Conservation (phyloP, 2,329 filamentous ascomycete genomes). For the Mycosphaerella sp. region DNA sequence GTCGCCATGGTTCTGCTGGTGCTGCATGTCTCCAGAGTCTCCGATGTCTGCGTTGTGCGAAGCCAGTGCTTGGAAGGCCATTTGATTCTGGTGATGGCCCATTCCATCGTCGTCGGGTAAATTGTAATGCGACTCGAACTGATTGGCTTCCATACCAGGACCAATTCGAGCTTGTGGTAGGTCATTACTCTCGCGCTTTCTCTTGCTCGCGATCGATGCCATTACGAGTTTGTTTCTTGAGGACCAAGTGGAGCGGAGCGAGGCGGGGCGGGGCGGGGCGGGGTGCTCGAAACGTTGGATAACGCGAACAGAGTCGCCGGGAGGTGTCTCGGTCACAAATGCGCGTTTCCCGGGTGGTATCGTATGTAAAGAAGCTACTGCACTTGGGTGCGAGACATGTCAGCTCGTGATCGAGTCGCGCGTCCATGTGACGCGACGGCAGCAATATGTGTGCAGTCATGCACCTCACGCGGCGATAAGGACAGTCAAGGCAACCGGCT, state of each 20-base stretch:
- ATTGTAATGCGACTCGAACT: slow-evolving; percentile 34
- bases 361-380: neutral
- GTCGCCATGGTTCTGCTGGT: slow-evolving; percentile 17
- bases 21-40: slow-evolving; percentile 11
- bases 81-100: slow-evolving; percentile 37
- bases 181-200: slow-evolving; percentile 44
- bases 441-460: too few relatives aligned
- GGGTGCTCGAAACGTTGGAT: neutral
- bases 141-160: slow-evolving; percentile 25
- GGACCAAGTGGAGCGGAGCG: neutral
- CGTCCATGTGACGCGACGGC: slow-evolving; percentile 8
- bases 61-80: slow-evolving; percentile 37
- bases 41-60: slow-evolving; percentile 28
- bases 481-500: too few relatives aligned
- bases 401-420: slow-evolving; percentile 11
- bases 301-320: neutral
- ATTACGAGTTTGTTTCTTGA: slow-evolving; percentile 15
- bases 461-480: too few relatives aligned
- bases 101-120: slow-evolving; percentile 32
- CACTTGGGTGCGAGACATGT: slow-evolving; percentile 5
- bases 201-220: slow-evolving; percentile 36
- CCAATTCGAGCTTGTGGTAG: slow-evolving; percentile 37
- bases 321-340: slow-evolving; percentile 3
- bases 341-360: neutral
- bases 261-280: neutral